These are phyloP conservation scores for Kluyveromyces starmeri DNA, from an alignment of 805 yeast species.

Conservation along the genomic window DNA sequence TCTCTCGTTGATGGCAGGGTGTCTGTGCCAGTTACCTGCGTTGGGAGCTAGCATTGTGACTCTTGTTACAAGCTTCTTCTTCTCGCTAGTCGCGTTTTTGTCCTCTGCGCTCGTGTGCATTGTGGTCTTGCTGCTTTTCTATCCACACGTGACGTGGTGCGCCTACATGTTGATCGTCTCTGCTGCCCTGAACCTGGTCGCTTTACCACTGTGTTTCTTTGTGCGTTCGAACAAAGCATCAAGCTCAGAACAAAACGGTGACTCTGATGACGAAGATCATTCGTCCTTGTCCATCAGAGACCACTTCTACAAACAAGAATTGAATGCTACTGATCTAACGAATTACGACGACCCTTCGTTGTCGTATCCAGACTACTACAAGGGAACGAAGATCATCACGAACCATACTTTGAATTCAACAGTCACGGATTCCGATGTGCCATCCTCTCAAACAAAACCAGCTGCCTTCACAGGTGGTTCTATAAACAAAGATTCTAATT, in stretches of 20 bases:
- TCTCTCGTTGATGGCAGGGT: constrained; percentile 32
- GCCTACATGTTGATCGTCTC: constrained; percentile 65
- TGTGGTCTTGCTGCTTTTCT: constrained; percentile 47
- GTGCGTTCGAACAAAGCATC: constrained; percentile 22
- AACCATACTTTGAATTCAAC: constrained; percentile 8
- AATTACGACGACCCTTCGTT: background rate
- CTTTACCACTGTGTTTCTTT: constrained; percentile 42
- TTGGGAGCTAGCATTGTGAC: constrained; percentile 16
- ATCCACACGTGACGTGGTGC: constrained; percentile 62
- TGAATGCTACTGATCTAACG: background rate
- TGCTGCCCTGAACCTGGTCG: constrained; percentile 45
- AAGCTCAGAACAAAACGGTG: background rate
- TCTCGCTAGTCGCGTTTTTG: constrained; percentile 42
- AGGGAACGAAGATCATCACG: constrained; percentile 8
- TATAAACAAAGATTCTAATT: too few relatives aligned
- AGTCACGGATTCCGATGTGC: constrained; percentile 1
- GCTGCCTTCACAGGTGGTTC: too few relatives aligned
- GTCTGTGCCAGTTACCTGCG: constrained; percentile 20
- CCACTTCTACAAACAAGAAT: constrained; percentile 3
- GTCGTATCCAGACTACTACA: constrained; percentile 8
- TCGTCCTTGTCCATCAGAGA: constrained; percentile 3
- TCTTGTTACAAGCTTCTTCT: constrained; percentile 37
- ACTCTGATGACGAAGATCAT: constrained; percentile 17
- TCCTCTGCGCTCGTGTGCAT: constrained; percentile 48
- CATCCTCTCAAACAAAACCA: background rate